These are phyloP conservation scores for Eucalyptus dawsonii DNA, from an alignment of 345 rosid genomes.

Conservation along the genomic window DNA sequence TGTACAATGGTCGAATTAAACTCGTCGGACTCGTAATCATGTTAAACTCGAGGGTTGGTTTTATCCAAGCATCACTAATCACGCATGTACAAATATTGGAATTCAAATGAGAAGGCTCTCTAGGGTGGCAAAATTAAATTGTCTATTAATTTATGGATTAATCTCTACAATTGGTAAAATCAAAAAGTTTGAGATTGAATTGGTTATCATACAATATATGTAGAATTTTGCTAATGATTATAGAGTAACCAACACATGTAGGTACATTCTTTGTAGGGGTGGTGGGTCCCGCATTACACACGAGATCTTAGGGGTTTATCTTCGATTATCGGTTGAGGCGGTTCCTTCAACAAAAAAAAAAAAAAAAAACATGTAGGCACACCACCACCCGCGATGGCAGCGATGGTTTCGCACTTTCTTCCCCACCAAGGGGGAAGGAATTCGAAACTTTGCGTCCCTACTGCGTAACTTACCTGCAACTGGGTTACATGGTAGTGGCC, in stretches of 20 bases:
- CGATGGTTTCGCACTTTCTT: too few species aligned
- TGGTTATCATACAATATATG: fast-evolving
- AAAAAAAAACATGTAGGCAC: too few species aligned
- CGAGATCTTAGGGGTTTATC: fast-evolving
- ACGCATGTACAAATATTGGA: neutral
- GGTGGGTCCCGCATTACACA: too few species aligned
- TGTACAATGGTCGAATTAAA: neutral
- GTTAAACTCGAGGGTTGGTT: neutral
- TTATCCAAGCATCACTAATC: neutral
- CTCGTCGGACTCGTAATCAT: too few species aligned
- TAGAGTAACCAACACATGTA: neutral
- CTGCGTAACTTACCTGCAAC: fast-evolving
- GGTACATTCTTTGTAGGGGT: fast-evolving
- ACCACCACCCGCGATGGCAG: fast-evolving
- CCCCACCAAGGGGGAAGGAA: fast-evolving
- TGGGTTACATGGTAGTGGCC: too few species aligned
- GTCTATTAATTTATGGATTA: neutral
- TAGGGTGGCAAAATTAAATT: neutral
- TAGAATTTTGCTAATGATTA: too few species aligned
- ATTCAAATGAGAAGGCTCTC: neutral
- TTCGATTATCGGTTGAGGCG: fast-evolving
- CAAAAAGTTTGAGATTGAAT: too few species aligned
- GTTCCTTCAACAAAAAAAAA: too few species aligned
- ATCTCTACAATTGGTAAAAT: too few species aligned
- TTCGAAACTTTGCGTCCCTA: too few species aligned